A percentile compares a stretch with the other conserved stretches of the same genome.
Conservation (phyloP, 2,329 filamentous ascomycete genomes). For the Ophiostoma quercus region DNA sequence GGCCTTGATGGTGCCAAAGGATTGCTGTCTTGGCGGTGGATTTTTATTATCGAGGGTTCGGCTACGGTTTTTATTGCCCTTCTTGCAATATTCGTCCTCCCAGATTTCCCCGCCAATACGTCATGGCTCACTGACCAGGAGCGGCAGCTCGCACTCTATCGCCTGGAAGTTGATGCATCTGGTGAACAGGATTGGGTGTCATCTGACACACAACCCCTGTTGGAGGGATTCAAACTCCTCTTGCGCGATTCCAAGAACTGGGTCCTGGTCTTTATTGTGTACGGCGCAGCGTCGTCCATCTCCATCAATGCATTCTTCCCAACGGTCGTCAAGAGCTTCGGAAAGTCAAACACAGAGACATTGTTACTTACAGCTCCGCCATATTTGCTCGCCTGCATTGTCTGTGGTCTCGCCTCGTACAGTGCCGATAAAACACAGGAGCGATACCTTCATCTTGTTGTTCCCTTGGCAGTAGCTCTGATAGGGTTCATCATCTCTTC, state of each 20-base stretch:
- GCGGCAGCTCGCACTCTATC: neutral
- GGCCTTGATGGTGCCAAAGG: constrained; percentile 54
- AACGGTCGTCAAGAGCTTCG: constrained; percentile 57
- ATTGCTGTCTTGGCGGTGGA: neutral
- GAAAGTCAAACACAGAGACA: constrained; percentile 55
- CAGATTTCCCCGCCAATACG: neutral
- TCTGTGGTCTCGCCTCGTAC: neutral
- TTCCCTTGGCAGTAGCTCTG: neutral
- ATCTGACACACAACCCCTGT: neutral
- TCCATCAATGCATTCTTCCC: constrained; percentile 65
- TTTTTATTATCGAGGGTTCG: neutral
- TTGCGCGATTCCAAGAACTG: neutral
- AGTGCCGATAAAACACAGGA: neutral
- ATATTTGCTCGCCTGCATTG: neutral
- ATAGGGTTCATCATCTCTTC: constrained; percentile 39
- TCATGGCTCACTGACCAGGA: constrained; percentile 1
- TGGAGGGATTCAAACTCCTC: neutral
- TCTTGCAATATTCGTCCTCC: neutral
- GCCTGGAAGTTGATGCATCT: neutral
- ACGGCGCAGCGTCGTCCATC: constrained; percentile 50
- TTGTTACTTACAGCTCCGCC: neutral
- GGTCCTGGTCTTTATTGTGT: constrained; percentile 39
- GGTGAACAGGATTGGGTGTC: constrained; percentile 6
- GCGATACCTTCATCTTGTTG: neutral
- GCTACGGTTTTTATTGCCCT: neutral